phyloP scores from a whole-genome alignment of 148 eudicot genomes.

The Chenopodium berlandieri region DNA sequence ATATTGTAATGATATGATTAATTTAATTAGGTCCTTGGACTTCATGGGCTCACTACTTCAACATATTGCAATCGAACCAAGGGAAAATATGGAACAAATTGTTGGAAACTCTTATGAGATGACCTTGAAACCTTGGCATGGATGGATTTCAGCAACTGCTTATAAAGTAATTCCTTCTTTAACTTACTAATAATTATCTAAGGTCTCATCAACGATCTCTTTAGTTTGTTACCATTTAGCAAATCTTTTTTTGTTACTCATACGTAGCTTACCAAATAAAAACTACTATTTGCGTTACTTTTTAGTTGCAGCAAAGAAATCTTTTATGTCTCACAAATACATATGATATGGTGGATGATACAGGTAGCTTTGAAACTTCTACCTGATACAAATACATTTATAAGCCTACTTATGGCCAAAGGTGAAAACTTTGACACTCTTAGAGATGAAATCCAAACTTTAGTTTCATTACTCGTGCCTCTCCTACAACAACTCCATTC shows the following conservation, averaged over 20 bases:
- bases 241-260: too few species aligned
- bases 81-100: slow-evolving; percentile 53
- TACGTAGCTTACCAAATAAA: too few species aligned
- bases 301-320: too few species aligned
- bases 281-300: too few species aligned
- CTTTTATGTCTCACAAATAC: too few species aligned
- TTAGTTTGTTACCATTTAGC: too few species aligned
- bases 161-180: slow-evolving; percentile 46
- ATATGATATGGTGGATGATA: neutral
- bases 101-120: slow-evolving; percentile 64
- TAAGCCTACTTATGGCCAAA: slow-evolving; percentile 43
- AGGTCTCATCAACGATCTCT: too few species aligned
- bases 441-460: slow-evolving; percentile 43
- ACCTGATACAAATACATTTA: slow-evolving; percentile 57
- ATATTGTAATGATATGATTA: too few species aligned
- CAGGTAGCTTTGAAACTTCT: slow-evolving; percentile 78
- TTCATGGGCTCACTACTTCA: slow-evolving; percentile 54
- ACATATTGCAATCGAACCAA: slow-evolving; percentile 43
- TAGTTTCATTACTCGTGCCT: slow-evolving; percentile 52
- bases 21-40: slow-evolving; percentile 48
- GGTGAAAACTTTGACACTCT: slow-evolving; percentile 44
- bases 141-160: slow-evolving; percentile 90
- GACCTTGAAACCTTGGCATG: slow-evolving; percentile 90
- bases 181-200: too few species aligned
- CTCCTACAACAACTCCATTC: slow-evolving; percentile 51